phyloP scores from a whole-genome alignment of 306 rosid genomes.

The Abrus pulchellus region DNA sequence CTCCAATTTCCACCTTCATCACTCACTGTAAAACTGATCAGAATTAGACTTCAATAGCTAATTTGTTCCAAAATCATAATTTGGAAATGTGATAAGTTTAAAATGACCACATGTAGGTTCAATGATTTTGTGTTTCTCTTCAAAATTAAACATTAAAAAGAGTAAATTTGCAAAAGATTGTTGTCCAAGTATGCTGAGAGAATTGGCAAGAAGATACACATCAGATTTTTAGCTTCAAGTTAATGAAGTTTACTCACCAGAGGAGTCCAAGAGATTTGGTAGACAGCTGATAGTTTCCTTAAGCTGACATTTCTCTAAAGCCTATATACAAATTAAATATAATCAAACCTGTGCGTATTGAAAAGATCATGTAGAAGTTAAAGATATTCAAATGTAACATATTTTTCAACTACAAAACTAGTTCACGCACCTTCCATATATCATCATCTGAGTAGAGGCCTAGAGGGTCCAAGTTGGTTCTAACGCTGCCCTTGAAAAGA shows the following conservation, averaged over 20 bases:
- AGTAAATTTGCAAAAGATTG: background rate
- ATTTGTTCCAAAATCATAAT: background rate
- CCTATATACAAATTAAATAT: conserved; percentile 52
- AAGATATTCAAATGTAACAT: background rate
- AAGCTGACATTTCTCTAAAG: conserved; percentile 83
- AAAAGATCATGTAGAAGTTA: background rate
- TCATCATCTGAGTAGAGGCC: conserved; percentile 80
- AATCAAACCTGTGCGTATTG: background rate
- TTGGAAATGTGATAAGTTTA: background rate
- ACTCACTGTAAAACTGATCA: conserved; percentile 58
- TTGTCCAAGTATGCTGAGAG: background rate
- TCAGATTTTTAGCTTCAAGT: background rate
- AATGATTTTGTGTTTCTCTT: background rate
- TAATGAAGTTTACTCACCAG: conserved; percentile 57
- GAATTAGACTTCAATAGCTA: conserved; percentile 8
- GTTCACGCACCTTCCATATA: conserved; percentile 73
- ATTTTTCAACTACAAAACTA: background rate
- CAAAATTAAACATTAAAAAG: background rate
- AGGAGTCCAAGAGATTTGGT: conserved; percentile 71
- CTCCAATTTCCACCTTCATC: conserved; percentile 97
- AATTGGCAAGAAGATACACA: background rate
- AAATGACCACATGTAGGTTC: background rate
- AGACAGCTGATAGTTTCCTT: conserved; percentile 65
- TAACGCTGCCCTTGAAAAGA: conserved; percentile 78
- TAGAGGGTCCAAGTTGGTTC: conserved; percentile 84